Base-by-base conservation (phyloP, 345 rosid genomes). In the Raphanus sativus region DNA sequence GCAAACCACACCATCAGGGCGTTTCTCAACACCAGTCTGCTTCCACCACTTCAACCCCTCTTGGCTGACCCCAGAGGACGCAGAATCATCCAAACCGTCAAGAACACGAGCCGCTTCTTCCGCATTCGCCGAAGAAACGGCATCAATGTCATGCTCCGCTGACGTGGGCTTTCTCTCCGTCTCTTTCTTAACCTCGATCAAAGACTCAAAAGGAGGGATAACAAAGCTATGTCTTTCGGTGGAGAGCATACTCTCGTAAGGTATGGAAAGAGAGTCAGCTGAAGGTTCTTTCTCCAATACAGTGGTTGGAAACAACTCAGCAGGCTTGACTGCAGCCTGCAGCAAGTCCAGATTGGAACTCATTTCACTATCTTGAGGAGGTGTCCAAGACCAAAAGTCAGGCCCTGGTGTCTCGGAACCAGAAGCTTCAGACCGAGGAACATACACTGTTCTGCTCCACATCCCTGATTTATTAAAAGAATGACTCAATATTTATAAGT, bases 1-100 rank as follows among this genome's bases (percentile, higher is more conserved):
- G 83, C 90, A 89, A 67, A 89, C 81, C 65, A 94, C 85, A 40
- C 98, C 98, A 85, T 92, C 89, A 60, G 85, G 80, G 56, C 98
- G 90, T 75, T 62, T 38, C 55, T 50, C 55, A 50, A 50, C 55
- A 50, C 55, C 55, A 7, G 55, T 50, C 2, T 50, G 55, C 55
- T 50, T 50, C 55, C 55, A 50, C 55, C 55, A 50, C 55, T 50
- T 50, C 55, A 50, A 50, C 0, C 55, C 55, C 8, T 50, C 55
- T 5, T 13, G 55, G 55, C 21, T 50, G n/a, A 50, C 55, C n/a
- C 55, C 55, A 5, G 55, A 50, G 3, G 55, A 50, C 16, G 55
- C 6, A 50, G 55, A 50, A 50, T 50, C 55, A 50, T 50, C 55
- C 55, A 50, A 50, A 50, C 55, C 55, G n/a, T 50, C 55, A 5